Base-by-base conservation (phyloP, 352 stramenopile species). In the Phytophthora podocarpi region DNA sequence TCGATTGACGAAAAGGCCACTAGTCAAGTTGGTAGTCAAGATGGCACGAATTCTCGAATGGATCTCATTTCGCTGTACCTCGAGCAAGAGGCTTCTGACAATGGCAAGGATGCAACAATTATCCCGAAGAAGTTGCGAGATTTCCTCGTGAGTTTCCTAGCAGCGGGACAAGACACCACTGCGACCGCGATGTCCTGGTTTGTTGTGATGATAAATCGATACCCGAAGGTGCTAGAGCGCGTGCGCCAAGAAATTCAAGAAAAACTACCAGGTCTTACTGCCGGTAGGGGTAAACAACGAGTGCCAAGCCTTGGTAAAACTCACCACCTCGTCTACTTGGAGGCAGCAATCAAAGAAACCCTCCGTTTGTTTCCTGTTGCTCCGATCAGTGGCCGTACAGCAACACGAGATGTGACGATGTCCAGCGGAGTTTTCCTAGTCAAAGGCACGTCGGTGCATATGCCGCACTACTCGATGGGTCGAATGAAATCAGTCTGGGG, bases 111-210 rank as follows among this genome's bases (percentile, higher is more conserved):
- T 39, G 21, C 36, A n/a, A 18, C 36, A 23, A 51, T 59, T 41
- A 30, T 57, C 8, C 62, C 57, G 4, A 80, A 70, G 9, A 70
- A 91, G 5, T 62, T 95, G 15, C 78, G 82, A 15, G 80, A 94
- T 70, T 87, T 96, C 45, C 65, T 85, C 6, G 72, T 93, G 16
- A 85, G 70, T 21, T 89, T 94, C 39, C 72, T 91, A 15, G 69
- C 79, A 13, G 78, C 81, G 30, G 83, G 85, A 2, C 67, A 78
- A 20, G 85, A 90, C 61, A 92, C 86, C 0, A 94, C 85, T 1
- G 73, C 81, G 1, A 73, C 75, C 37, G 62, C 67, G 4, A 72
- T 95, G 43, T 65, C 64, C 1, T 93, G 79, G 77, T 83, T 90
- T 42, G 32, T 94, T 10, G 65, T 87, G 24, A 84, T 89, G 66